A percentile compares a stretch with the other conserved stretches of the same genome.
phyloP scores from a whole-genome alignment of 2,329 filamentous ascomycete species.

The Incumbomyces delicatus region DNA sequence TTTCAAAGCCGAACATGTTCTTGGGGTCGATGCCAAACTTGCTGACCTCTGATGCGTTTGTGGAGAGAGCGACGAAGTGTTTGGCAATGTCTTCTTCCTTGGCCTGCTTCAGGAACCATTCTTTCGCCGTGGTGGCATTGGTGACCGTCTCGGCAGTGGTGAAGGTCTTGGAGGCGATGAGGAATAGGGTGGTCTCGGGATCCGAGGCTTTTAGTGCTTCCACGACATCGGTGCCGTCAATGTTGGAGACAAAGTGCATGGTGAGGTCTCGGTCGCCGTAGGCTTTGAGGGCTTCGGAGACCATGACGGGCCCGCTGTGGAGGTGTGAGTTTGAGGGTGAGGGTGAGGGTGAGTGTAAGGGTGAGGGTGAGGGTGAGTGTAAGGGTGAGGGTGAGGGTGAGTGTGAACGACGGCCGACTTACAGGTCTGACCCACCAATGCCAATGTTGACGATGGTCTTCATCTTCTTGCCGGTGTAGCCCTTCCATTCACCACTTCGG shows the following conservation, averaged over 20 bases:
- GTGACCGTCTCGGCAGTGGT: constrained; percentile 95
- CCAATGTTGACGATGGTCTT: constrained; percentile 95
- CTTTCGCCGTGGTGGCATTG: constrained; percentile 94
- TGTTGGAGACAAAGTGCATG: constrained; percentile 98
- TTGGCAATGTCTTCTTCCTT: constrained; percentile 81
- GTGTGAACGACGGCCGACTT: constrained; percentile 36
- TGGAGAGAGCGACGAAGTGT: constrained; percentile 97
- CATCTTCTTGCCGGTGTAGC: constrained; percentile 93
- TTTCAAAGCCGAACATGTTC: constrained; percentile 99
- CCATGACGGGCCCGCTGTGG: constrained; percentile 87
- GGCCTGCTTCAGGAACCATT: constrained; percentile 83
- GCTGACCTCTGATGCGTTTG: constrained; percentile 87
- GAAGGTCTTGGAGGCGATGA: constrained; percentile 98
- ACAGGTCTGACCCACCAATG: constrained; percentile 97
- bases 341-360: constrained; percentile 21
- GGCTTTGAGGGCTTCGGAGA: constrained; percentile 91
- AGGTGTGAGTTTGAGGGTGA: constrained; percentile 20
- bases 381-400: constrained; percentile 13
- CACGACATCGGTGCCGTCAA: constrained; percentile 94
- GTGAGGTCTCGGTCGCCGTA: constrained; percentile 80
- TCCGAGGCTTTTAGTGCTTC: constrained; percentile 83
- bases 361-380: constrained; percentile 21
- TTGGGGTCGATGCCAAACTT: constrained; percentile 98
- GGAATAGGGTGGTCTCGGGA: constrained; percentile 96
- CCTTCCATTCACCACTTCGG: constrained; percentile 91